phyloP scores from a whole-genome alignment of 2,329 filamentous ascomycete species.

The Macrophomina pseudophaseolina region DNA sequence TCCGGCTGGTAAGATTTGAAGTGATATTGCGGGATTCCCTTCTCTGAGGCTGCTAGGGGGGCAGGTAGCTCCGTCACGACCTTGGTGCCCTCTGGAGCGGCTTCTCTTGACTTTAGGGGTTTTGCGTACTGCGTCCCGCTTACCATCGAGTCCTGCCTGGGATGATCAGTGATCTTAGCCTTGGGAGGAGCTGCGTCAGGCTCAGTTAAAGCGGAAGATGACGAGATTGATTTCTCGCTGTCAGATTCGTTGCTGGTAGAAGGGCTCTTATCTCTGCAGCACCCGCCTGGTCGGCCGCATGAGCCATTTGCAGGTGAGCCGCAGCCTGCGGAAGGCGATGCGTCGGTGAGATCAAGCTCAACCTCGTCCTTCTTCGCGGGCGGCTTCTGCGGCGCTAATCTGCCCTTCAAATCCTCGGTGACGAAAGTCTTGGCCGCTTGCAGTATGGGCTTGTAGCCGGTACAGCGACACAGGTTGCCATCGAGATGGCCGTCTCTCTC shows the following conservation, averaged over 20 bases:
- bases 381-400: conserved; percentile 30
- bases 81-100: conserved; percentile 57
- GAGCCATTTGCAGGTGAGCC: conserved; percentile 37
- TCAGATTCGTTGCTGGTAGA: conserved; percentile 33
- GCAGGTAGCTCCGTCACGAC: conserved; percentile 42
- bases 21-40: conserved; percentile 61
- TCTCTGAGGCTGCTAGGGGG: conserved; percentile 59
- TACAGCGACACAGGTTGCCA: conserved; percentile 92
- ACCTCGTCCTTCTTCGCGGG: background rate
- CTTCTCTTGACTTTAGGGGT: conserved; percentile 44
- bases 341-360: conserved; percentile 36
- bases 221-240: conserved; percentile 38
- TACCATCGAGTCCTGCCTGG: conserved; percentile 33
- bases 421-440: conserved; percentile 92
- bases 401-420: conserved; percentile 53
- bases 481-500: conserved; percentile 68
- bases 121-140: conserved; percentile 41
- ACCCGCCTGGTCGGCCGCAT: conserved; percentile 45
- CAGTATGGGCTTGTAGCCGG: conserved; percentile 88
- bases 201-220: conserved; percentile 17
- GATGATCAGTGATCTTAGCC: conserved; percentile 33
- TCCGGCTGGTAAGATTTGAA: conserved; percentile 91
- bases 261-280: conserved; percentile 39
- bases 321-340: conserved; percentile 35
- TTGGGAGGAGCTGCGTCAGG: conserved; percentile 33